phyloP scores from a whole-genome alignment of 31 red algal genomes.

The Odonthalia washingtoniensis region DNA sequence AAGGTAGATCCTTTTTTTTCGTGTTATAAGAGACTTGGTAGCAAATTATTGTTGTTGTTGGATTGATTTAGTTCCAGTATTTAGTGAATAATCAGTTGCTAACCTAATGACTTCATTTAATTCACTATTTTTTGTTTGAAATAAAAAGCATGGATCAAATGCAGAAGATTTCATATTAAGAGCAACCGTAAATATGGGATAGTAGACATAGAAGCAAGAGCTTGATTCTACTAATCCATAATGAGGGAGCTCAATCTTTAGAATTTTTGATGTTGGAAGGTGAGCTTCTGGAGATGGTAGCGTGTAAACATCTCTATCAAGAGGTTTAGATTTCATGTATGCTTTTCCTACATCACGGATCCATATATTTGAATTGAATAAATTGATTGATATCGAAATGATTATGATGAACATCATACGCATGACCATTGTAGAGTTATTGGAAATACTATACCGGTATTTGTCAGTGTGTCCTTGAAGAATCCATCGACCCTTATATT shows the following conservation, averaged over 20 bases:
- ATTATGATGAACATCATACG: constrained; percentile 1
- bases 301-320: neutral
- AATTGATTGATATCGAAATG: neutral
- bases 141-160: neutral
- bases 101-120: neutral
- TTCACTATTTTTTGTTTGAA: neutral
- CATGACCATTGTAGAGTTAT: constrained; percentile 33
- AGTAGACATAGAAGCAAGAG: neutral
- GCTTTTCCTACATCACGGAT: constrained; percentile 15
- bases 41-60: neutral
- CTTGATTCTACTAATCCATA: no score
- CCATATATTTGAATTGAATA: neutral
- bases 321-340: constrained; percentile 29
- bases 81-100: constrained; percentile 5
- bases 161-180: neutral
- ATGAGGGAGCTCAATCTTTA: no score
- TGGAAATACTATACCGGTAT: neutral
- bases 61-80: neutral
- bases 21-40: neutral
- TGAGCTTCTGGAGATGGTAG: neutral
- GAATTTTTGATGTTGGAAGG: no score
- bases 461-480: neutral
- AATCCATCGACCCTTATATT: neutral
- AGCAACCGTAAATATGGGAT: neutral
- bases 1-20: neutral